A percentile compares a stretch with the other conserved stretches of the same genome.
phyloP scores from a whole-genome alignment of 495 filamentous ascomycete genomes.

The Podospora sp. region DNA sequence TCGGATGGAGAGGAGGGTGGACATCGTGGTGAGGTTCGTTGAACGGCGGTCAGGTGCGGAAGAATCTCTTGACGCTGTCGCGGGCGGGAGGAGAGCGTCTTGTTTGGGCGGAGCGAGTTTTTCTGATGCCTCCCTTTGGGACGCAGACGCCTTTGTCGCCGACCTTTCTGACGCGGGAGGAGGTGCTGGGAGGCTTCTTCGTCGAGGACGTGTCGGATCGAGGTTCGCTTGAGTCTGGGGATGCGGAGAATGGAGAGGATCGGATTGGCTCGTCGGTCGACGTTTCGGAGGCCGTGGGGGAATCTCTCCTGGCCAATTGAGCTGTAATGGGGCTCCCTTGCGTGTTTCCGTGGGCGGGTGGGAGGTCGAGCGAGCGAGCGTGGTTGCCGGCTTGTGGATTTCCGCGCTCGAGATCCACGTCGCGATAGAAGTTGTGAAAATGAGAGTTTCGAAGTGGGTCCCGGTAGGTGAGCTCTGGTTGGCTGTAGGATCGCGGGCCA shows the following conservation, averaged over 20 bases:
- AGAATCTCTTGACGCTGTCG: background rate
- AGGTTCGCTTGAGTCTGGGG: background rate
- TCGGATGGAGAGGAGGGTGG: slow-evolving; percentile 30
- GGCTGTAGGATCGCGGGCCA: background rate
- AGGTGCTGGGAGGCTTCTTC: background rate
- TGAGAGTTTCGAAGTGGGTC: background rate
- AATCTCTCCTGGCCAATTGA: background rate
- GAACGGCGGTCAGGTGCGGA: background rate
- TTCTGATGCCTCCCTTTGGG: background rate
- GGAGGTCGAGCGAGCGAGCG: background rate
- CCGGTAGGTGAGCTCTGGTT: background rate
- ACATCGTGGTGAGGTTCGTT: slow-evolving; percentile 23
- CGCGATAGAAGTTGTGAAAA: slow-evolving; percentile 8
- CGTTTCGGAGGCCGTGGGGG: background rate
- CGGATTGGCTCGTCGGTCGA: background rate
- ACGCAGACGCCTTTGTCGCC: slow-evolving; percentile 7
- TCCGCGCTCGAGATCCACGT: background rate
- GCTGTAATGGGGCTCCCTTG: background rate
- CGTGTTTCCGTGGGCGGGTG: background rate
- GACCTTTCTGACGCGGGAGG: background rate
- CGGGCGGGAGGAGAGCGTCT: background rate
- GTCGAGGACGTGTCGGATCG: background rate
- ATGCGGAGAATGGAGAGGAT: background rate
- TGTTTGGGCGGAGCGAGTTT: background rate
- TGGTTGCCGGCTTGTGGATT: background rate